Percentiles rank a stretch among this genome's conserved stretches.
phyloP scores from a whole-genome alignment of 106 monocot genomes.

The Chionographis japonica region DNA sequence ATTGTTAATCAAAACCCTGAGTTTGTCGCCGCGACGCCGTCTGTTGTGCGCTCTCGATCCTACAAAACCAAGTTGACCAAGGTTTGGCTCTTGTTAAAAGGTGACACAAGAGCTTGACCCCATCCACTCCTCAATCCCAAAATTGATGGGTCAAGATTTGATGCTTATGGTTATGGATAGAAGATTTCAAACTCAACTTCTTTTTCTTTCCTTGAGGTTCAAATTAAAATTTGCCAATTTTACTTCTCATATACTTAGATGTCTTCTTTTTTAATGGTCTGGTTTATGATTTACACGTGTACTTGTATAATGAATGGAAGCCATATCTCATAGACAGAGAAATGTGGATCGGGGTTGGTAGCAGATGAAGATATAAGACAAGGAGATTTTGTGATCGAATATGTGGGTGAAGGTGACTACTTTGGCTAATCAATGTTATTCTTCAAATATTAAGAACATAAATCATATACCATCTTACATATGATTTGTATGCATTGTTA shows the following conservation, averaged over 20 bases:
- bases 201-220: not conserved
- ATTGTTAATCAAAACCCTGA: too few species aligned
- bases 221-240: too few species aligned
- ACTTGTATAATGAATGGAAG: slow-evolving; percentile 2
- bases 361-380: slow-evolving; percentile 82
- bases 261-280: not conserved
- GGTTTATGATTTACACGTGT: not conserved
- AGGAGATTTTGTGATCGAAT: slow-evolving; percentile 95
- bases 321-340: slow-evolving; percentile 72
- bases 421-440: not conserved
- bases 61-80: too few species aligned
- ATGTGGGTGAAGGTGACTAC: slow-evolving; percentile 93
- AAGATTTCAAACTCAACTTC: not conserved
- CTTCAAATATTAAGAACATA: not conserved
- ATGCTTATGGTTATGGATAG: too few species aligned
- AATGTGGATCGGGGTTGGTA: slow-evolving; percentile 78
- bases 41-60: too few species aligned
- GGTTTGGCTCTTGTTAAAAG: too few species aligned
- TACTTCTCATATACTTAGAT: too few species aligned
- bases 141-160: too few species aligned
- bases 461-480: not conserved
- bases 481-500: not conserved
- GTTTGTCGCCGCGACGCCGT: too few species aligned
- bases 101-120: too few species aligned
- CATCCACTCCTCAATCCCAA: too few species aligned